Base-by-base conservation (phyloP, 1,139 yeast genomes). In the Magnusiomyces tetraspermus region DNA sequence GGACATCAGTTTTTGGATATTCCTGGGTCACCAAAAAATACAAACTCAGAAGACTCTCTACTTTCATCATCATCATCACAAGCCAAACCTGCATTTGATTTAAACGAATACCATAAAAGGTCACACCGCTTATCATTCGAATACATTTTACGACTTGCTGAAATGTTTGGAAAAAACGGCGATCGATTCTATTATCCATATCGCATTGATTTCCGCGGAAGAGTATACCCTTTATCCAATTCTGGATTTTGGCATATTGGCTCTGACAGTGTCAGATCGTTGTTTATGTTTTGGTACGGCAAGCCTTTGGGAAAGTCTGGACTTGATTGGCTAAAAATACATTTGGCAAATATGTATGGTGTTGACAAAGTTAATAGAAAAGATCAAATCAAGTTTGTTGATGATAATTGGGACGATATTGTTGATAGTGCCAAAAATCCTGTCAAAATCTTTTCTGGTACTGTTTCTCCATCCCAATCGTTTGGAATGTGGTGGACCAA, bases 161-260 rank as follows among this genome's bases (percentile, higher is more conserved):
- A 95, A 63, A 94, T 90, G 0, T 86, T 82, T 62, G 61, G 65
- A 17, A 48, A 49, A 13, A 57, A 59, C 46, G 68, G 68, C n/a
- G 94, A 85, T 66, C 82, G 82, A 64, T 78, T 87, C 62, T 86
- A 78, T 65, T 84, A 85, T 70, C 95, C 95, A 4, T 97, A 92
- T 67, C 89, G 89, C 62, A 74, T 92, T 52, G 98, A 92, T 68
- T 54, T 54, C 38, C 47, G 95, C 68, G 96, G 96, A 4, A 78
- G 96, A 66, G 90, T 95, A 1, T 87, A 87, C 63, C 95, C 95
- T 23, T 68, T 85, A 44, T 79, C 90, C 1, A 51, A 51, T 83
- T 51, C 88, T 2, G 74, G 73, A 58, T 70, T 77, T 55, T 73
- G 74, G 56, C 95, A 82, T 64, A 70, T 82, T 61, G 84, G 85